Base-by-base conservation (phyloP, 2,329 filamentous ascomycete species). In the Calonectria pauciramosa region DNA sequence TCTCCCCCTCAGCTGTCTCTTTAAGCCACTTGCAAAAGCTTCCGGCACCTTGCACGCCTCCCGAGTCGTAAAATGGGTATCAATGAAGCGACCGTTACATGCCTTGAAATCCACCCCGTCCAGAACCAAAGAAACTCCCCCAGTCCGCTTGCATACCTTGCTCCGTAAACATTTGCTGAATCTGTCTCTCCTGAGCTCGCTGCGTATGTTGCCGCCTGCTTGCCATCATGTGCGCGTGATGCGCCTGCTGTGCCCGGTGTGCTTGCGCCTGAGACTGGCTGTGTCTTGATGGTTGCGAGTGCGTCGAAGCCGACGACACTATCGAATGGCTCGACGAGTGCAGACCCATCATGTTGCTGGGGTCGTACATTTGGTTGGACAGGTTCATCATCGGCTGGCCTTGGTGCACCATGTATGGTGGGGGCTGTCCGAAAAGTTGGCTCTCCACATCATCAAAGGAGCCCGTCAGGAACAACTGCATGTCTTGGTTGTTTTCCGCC, bases 381-480 rank as follows among this genome's bases (percentile, higher is more conserved):
- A 89, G 84, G 71, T 83, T 84, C 79, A 90, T 85, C 34, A 85
- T 85, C 44, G 85, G 82, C 64, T 87, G 86, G 5, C 82, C 81
- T 56, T 88, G 83, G 23, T 85, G 83, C 56, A 94, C 90, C 78
- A 95, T 87, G 80, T 95, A 96, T 47, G 93, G 91, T 20, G 94
- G 93, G 47, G 95, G 88, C 1, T 93, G 91, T 0, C 92, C 93
- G 72, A 95, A 91, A 16, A 96, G 87, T 76, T 95, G 93, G 23
- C 93, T 94, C 80, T 96, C 94, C 66, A 94, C 90, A 69, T 94
- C 93, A 76, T 93, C 92, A 75, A 90, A 89, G 7, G 89, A 83
- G 26, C 86, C 86, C 4, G 89, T 86, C 74, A 91, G 87, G 82
- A 89, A 91, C 76, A 90, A 90, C 63, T 87, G 86, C 72, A 86